Conservation (phyloP, 768 basidiomycete genomes). For the Pleurotus citrinopileatus region DNA sequence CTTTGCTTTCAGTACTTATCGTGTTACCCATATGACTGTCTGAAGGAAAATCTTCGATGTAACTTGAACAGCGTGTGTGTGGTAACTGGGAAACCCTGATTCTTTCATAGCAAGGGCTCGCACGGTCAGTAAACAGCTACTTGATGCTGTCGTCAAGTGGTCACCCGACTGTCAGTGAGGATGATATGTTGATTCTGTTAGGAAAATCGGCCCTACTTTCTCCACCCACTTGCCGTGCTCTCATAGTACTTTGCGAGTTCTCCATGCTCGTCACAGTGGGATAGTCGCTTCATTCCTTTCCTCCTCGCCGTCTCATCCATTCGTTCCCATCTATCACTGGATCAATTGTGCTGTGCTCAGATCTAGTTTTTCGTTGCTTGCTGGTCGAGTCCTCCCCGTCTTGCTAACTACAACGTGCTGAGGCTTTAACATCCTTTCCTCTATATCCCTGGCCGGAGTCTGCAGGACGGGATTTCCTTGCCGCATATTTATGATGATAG, state of each 20-base stretch:
- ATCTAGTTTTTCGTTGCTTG: not conserved
- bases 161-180: not conserved
- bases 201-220: not conserved
- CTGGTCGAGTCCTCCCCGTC: not conserved
- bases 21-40: too few species aligned
- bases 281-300: not conserved
- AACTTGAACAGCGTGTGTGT: too few species aligned
- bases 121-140: not conserved
- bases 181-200: not conserved
- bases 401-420: not conserved
- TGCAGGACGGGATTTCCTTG: slow-evolving; percentile 1
- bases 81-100: too few species aligned
- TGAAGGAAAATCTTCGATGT: too few species aligned
- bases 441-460: not conserved
- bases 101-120: not conserved
- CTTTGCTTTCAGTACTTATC: too few species aligned
- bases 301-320: not conserved
- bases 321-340: slow-evolving; percentile 2
- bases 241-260: not conserved
- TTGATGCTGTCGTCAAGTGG: not conserved
- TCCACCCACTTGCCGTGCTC: not conserved
- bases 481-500: not conserved
- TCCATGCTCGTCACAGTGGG: not conserved
- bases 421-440: not conserved
- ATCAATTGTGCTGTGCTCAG: not conserved